Conservation (phyloP, 805 yeast genomes). For the Candida wancherniae region DNA sequence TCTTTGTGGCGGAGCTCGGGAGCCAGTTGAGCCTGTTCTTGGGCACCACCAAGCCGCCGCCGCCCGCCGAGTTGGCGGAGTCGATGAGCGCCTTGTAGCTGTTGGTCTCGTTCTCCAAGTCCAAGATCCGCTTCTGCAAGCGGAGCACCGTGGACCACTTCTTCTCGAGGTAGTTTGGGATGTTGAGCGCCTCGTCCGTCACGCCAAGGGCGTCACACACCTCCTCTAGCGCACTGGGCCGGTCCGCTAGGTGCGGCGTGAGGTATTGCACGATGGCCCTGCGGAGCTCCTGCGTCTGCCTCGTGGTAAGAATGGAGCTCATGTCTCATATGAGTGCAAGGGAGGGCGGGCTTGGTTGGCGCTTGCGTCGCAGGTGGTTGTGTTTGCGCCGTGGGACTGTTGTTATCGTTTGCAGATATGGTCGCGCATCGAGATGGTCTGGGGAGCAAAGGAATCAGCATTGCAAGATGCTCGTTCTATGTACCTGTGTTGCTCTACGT, state of each 20-base stretch:
- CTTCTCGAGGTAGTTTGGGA: conserved; percentile 52
- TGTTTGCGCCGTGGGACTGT: too few relatives aligned
- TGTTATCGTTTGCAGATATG: too few relatives aligned
- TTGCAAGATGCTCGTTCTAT: too few relatives aligned
- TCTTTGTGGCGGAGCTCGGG: conserved; percentile 45
- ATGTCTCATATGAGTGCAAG: too few relatives aligned
- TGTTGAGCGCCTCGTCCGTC: conserved; percentile 21
- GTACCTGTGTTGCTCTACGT: too few relatives aligned
- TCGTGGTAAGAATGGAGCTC: conserved; percentile 30
- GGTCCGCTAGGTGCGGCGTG: conserved; percentile 25
- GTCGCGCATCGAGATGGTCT: too few relatives aligned
- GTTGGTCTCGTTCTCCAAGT: conserved; percentile 56
- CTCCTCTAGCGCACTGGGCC: conserved; percentile 2
- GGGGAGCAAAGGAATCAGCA: too few relatives aligned
- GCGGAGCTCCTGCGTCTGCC: conserved; percentile 44
- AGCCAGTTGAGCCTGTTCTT: conserved; percentile 52
- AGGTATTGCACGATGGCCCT: conserved; percentile 47
- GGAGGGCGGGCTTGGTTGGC: too few relatives aligned
- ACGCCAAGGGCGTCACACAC: conserved; percentile 12
- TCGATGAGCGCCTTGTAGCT: conserved; percentile 46
- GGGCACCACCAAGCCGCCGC: conserved; percentile 10
- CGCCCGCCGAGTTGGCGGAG: conserved; percentile 16
- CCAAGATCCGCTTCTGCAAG: conserved; percentile 68
- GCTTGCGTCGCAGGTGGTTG: too few relatives aligned
- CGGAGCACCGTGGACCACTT: conserved; percentile 87